Percentiles rank a stretch among this genome's conserved stretches.
Conservation (phyloP, 202 grass and related monocot species). For the Cymbopogon flexuosus region DNA sequence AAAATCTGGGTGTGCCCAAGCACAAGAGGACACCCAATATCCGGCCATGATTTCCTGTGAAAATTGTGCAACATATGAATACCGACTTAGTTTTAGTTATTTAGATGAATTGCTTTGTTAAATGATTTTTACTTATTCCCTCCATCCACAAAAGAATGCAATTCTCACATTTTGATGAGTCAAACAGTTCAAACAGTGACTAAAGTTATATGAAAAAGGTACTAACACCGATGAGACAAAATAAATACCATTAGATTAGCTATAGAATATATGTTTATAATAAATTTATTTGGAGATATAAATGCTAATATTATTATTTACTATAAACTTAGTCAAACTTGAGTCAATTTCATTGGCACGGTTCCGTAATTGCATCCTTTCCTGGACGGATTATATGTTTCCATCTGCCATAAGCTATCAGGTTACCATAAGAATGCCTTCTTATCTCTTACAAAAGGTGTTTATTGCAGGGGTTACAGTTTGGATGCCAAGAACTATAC, state of each 20-base stretch:
- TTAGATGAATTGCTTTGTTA: not conserved
- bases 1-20: not conserved
- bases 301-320: too few relatives aligned
- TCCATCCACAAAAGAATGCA: too few relatives aligned
- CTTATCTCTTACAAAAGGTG: conserved; percentile 1
- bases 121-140: not conserved
- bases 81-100: not conserved
- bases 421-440: not conserved
- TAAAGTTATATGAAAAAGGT: too few relatives aligned
- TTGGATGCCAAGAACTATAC: not conserved
- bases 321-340: too few relatives aligned
- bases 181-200: too few relatives aligned
- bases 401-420: not conserved
- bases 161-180: too few relatives aligned
- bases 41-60: not conserved
- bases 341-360: too few relatives aligned
- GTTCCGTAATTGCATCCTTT: too few relatives aligned
- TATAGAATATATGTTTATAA: too few relatives aligned
- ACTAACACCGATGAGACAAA: too few relatives aligned
- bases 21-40: not conserved
- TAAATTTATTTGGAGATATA: too few relatives aligned
- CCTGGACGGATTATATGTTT: not conserved
- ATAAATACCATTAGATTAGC: too few relatives aligned
- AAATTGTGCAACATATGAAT: not conserved
- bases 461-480: conserved; percentile 27